Evolutionary conservation across 1,284 basidiomycete species (phyloP), one percentile per base, ranked within the genome.

Genomic region (Mycosarcoma mackinlayi): DNA sequence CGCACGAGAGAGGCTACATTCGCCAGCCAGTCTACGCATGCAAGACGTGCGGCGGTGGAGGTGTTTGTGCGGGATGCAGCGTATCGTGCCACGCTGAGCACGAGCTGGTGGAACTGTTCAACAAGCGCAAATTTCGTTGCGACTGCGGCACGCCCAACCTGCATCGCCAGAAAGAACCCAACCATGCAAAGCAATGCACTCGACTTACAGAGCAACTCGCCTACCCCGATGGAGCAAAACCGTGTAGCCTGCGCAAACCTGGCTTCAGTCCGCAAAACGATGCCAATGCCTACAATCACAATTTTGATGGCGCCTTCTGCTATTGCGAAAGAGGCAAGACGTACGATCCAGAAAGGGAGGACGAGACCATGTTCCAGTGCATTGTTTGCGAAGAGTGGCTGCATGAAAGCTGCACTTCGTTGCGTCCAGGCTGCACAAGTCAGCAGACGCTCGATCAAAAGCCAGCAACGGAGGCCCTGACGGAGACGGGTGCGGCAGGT

Each of bases 341-440:
- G 16, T 85, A 85, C 66, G 82, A 85, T 57, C 80, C 84, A 0
- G 77, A 83, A 42, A 82, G 76, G 30, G 84, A 85, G 51, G 77
- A 82, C 27, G 81, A 78, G 66, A 79, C 77, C 46, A 84, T 84
- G 83, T 82, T 78, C 53, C 83, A 84, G 52, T 84, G 83, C 47
- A 58, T 84, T 21, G 74, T 78, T 6, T 84, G 84, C 72, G 83
- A 84, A 60, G 83, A 84, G 46, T 85, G 84, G 84, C 65, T 80
- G 2, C 84, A 84, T 64, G 78, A 83, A 55, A 75, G 73, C 34
- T 84, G 80, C 42, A 81, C 74, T 27, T 73, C 60, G 30, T 67
- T 77, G 55, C 67, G 41, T 35, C 67, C 27, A 21, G 31, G 8
- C n/a, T 4, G 23, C 0, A 6, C 24, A 31, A 31, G 19, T 24